Base-by-base conservation (phyloP, 2,329 filamentous ascomycete species). In the Ceratocystiopsis sp. region DNA sequence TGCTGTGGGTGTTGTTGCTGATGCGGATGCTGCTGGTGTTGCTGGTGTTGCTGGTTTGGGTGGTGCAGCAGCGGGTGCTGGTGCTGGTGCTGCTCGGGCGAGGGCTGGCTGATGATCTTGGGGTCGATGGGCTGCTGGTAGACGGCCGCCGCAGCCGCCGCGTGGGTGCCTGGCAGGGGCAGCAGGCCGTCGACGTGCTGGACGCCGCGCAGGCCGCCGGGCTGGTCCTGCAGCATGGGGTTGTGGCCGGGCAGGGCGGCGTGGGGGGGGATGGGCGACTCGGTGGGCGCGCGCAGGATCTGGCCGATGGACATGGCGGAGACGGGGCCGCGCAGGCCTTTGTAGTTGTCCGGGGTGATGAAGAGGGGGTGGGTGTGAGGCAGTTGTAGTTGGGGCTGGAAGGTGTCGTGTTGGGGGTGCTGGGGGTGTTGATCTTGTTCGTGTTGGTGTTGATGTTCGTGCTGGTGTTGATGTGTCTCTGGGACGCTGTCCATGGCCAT, bases 71-170 rank as follows among this genome's bases (percentile, higher is more conserved):
- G 44, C 9, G 38, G 21, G 16, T 21, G 14, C 16, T 15, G 21
- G 36, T 37, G 40, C 19, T 29, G 40, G 17, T 29, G 37, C 14
- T 38, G 37, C 37, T 49, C 53, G 19, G 52, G 52, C 2, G 55
- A 49, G 1, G 59, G 52, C 42, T 67, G 64, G 38, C 61, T 66
- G 50, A 74, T 73, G 43, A 75, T 73, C 50, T 71, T 69, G n/a
- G 71, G 71, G 52, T 75, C 71, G 54, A 75, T 74, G 21, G 70
- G 71, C 42, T 29, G 25, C 25, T 73, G 68, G 53, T 59, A 58
- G 34, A 54, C 53, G 14, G 18, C 57, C 49, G 19, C 25, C 19
- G 19, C 19, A 21, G 21, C 21, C 21, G 21, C n/a, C n/a, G 21
- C 56, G 17, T 52, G 46, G 50, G 48, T 35, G 47, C 51, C 46